Percentiles rank a stretch among this genome's conserved stretches.
These are phyloP conservation scores for Knufia petricola DNA, from an alignment of 2,329 filamentous ascomycete species.

Conservation along the genomic window DNA sequence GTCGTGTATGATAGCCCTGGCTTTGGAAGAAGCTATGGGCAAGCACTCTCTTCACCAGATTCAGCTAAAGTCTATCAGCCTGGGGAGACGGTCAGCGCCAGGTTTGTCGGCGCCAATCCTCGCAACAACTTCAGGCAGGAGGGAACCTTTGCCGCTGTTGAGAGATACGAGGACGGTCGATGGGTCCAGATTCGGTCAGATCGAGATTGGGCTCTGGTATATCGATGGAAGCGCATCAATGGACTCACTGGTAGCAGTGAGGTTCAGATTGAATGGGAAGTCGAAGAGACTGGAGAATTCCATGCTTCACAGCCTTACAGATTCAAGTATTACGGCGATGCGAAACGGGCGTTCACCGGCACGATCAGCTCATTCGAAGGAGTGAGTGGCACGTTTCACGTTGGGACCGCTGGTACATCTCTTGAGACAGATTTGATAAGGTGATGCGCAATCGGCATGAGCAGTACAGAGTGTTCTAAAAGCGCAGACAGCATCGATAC, in stretches of 20 bases:
- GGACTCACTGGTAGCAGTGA: constrained; percentile 63
- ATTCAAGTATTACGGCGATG: constrained; percentile 74
- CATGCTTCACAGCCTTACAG: constrained; percentile 56
- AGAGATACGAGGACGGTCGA: constrained; percentile 44
- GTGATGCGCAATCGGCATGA: too few species aligned
- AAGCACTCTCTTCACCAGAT: constrained; percentile 48
- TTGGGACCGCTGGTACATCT: constrained; percentile 14
- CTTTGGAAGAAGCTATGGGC: constrained; percentile 60
- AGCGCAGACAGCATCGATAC: too few species aligned
- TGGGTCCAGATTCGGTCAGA: constrained; percentile 67
- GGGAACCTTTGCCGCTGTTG: constrained; percentile 66
- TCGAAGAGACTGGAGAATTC: constrained; percentile 39
- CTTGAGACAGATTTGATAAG: not conserved
- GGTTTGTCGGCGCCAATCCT: constrained; percentile 80
- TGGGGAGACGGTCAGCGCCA: constrained; percentile 54
- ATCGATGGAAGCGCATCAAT: constrained; percentile 65
- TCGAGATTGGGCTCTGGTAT: constrained; percentile 73
- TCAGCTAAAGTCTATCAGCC: constrained; percentile 45
- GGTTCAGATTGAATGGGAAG: constrained; percentile 72
- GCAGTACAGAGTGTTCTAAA: too few species aligned
- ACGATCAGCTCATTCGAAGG: constrained; percentile 61
- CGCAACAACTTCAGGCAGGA: constrained; percentile 77
- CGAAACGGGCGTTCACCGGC: constrained; percentile 52
- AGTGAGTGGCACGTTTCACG: constrained; percentile 42
- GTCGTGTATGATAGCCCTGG: constrained; percentile 66